Evolutionary conservation across 129 eudicot genomes (phyloP).

Genomic region (Flaveria ramosissima): DNA sequence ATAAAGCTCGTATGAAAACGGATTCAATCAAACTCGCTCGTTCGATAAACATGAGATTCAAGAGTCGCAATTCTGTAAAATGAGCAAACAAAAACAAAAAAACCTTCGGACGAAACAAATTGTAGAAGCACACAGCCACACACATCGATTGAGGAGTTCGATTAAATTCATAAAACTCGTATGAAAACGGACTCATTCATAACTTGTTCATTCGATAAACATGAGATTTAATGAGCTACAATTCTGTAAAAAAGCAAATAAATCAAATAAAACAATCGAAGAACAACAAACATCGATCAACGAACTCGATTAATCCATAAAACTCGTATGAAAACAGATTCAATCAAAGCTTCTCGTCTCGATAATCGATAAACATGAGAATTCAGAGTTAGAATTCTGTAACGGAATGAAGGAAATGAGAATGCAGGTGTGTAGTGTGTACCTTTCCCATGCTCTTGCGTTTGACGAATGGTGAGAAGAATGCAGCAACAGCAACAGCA

Average conservation of each 20-base stretch:
- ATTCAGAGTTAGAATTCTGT: not conserved
- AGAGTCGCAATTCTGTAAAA: not conserved
- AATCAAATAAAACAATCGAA: too few species aligned
- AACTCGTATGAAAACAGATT: not conserved
- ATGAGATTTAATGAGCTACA: not conserved
- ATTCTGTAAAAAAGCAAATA: too few species aligned
- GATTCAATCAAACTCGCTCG: not conserved
- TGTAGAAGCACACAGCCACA: too few species aligned
- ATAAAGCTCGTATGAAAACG: not conserved
- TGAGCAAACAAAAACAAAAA: not conserved
- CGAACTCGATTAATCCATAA: not conserved
- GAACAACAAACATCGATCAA: not conserved
- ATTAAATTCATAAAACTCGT: not conserved
- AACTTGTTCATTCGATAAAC: not conserved
- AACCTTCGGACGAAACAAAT: not conserved
- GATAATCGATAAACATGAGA: not conserved
- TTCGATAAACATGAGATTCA: not conserved
- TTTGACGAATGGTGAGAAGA: slow-evolving; percentile 1
- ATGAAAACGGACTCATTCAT: not conserved
- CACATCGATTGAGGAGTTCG: too few species aligned
- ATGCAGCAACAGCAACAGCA: slow-evolving; percentile 17
- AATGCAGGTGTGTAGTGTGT: not conserved
- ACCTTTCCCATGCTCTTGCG: slow-evolving; percentile 32
- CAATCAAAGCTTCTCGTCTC: not conserved
- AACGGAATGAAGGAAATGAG: not conserved